Evolutionary conservation across 2,329 filamentous ascomycete genomes (phyloP).

Genomic region (Arthrocladium fulminans): DNA sequence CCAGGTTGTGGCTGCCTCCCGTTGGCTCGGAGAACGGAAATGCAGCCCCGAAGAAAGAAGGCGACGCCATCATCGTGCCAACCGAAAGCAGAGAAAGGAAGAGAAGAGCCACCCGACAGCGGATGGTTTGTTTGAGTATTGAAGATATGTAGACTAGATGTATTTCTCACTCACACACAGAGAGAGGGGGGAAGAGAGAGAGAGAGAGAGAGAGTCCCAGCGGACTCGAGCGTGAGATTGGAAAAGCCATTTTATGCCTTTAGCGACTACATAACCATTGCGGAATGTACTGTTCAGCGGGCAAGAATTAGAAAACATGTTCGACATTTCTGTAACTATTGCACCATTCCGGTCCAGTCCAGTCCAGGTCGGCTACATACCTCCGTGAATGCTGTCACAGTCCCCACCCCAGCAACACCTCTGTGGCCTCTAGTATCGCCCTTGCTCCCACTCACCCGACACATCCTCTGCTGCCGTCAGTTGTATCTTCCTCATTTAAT

Average conservation of each 20-base stretch:
- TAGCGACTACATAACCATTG: too few species aligned
- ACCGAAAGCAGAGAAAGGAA: background rate
- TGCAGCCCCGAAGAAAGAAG: background rate
- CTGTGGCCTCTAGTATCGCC: too few species aligned
- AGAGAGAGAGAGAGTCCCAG: background rate
- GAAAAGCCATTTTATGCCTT: background rate
- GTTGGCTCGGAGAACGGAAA: conserved; percentile 28
- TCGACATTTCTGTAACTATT: background rate
- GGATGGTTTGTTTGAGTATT: conserved; percentile 2
- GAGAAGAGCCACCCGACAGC: background rate
- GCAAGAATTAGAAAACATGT: too few species aligned
- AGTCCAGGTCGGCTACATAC: too few species aligned
- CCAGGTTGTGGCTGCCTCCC: conserved; percentile 53
- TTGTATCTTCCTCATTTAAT: background rate
- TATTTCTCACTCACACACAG: too few species aligned
- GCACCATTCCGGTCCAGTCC: background rate
- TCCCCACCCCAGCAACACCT: too few species aligned
- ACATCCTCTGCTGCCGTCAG: background rate
- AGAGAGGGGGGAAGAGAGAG: background rate
- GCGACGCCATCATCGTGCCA: background rate
- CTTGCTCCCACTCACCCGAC: too few species aligned
- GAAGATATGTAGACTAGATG: conserved; percentile 2
- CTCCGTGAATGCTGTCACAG: too few species aligned
- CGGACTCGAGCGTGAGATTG: background rate
- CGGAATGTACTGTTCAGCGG: too few species aligned